Conservation (phyloP, 73 alveolate species). For the Stentor coeruleus region DNA sequence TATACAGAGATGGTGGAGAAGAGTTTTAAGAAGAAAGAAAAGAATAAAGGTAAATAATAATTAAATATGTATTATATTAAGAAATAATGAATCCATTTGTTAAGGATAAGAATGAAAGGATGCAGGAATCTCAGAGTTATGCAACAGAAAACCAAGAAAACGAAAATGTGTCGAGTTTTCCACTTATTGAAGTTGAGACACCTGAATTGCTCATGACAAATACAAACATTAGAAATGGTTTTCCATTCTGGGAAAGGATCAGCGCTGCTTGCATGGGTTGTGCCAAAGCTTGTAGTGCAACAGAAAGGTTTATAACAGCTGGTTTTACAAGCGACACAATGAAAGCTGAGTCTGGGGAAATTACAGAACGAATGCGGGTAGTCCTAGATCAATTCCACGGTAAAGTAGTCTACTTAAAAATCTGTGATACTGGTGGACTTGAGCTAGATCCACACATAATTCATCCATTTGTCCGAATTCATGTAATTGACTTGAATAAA, state of each 20-base stretch:
- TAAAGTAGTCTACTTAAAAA: conserved; percentile 38
- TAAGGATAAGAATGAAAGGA: not conserved
- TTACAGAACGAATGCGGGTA: not conserved
- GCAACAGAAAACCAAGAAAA: not conserved
- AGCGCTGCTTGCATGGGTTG: conserved; percentile 14
- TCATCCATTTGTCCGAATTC: conserved; percentile 95
- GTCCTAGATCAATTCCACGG: not conserved
- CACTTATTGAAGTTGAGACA: not conserved
- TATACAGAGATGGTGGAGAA: not conserved
- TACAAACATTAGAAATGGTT: not conserved
- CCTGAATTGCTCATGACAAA: not conserved
- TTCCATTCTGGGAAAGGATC: conserved; percentile 17
- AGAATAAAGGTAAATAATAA: too few species aligned
- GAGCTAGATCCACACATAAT: conserved; percentile 80
- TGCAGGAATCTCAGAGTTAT: not conserved
- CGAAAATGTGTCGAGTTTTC: not conserved
- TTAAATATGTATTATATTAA: too few species aligned
- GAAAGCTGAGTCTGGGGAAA: not conserved
- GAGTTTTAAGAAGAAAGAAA: not conserved
- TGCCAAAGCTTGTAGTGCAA: not conserved
- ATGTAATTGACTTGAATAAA: conserved; percentile 76
- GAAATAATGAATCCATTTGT: not conserved
- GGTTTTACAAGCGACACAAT: not conserved
- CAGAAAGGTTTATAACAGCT: not conserved
- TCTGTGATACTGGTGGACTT: conserved; percentile 78